phyloP scores from a whole-genome alignment of 768 basidiomycete genomes.

The Naganishia kalamii region DNA sequence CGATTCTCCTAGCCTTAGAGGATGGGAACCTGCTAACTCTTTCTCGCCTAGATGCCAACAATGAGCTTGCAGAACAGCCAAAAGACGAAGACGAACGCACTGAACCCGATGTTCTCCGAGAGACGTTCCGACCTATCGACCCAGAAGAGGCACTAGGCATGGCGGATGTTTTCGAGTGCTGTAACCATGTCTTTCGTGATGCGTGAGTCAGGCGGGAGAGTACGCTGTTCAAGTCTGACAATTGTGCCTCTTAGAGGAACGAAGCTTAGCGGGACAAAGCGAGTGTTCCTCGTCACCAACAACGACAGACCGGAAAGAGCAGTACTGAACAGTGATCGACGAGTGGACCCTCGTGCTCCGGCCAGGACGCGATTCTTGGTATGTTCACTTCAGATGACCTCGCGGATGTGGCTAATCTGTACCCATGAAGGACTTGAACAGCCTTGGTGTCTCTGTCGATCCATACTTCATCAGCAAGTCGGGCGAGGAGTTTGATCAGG shows the following conservation, averaged over 20 bases:
- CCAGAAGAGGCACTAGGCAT: slow-evolving; percentile 61
- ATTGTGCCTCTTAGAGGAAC: slow-evolving; percentile 49
- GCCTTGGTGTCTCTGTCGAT: slow-evolving; percentile 70
- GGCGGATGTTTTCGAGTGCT: slow-evolving; percentile 83
- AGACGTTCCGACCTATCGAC: slow-evolving; percentile 60
- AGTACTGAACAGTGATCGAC: slow-evolving; percentile 16
- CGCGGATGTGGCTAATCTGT: background rate
- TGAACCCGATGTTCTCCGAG: slow-evolving; percentile 52
- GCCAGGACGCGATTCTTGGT: slow-evolving; percentile 39
- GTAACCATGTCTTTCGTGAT: slow-evolving; percentile 81
- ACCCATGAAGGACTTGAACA: slow-evolving; percentile 62
- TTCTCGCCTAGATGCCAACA: slow-evolving; percentile 14
- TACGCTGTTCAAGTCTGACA: background rate
- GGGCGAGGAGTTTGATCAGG: slow-evolving; percentile 59
- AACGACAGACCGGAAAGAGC: slow-evolving; percentile 61
- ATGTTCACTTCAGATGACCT: slow-evolving; percentile 1
- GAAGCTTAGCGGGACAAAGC: slow-evolving; percentile 71
- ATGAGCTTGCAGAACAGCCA: slow-evolving; percentile 12
- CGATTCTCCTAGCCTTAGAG: background rate
- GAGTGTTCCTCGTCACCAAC: slow-evolving; percentile 88
- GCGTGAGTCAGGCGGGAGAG: too few species aligned
- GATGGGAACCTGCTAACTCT: background rate
- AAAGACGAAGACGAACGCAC: slow-evolving; percentile 49
- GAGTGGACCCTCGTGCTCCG: slow-evolving; percentile 26
- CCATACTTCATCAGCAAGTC: slow-evolving; percentile 79